Base-by-base conservation (phyloP, 225 moss, liverwort and hornwort genomes). In the Rhytidiadelphus loreus region DNA sequence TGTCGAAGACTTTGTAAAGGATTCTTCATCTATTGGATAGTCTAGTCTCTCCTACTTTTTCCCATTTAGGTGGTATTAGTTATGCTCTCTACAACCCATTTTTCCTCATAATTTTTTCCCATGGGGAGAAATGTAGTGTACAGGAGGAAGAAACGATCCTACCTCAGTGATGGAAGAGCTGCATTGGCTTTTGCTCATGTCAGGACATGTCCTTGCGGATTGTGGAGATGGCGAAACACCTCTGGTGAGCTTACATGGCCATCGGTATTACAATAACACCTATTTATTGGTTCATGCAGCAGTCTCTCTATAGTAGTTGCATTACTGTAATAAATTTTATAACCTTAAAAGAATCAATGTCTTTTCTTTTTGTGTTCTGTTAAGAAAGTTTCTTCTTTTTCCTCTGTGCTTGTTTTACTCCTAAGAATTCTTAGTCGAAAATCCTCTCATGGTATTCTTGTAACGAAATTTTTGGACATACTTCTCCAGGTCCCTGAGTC, bases 141-240 rank as follows among this genome's bases (percentile, higher is more conserved):
- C 83, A 90, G 96, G 95, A 84, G 96, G 95, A 92, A 94, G 96
- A 91, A 94, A 92, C 58, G 96, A 99, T 92, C 96, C 99, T 83
- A 95, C 95, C 35, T 89, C 96, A 70, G 93, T 99, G 84, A 88
- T 96, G 87, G 99, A 99, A 91, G 97, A 99, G 93, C 95, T 99
- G 61, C 95, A 99, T 90, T 99, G 99, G 99, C 94, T 99, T 88
- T 89, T 99, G 80, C 95, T 99, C 57, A 99, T 99, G 96, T 96
- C 99, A 83, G 99, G 99, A 53, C 99, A 99, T 88, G 99, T 99
- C 63, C 93, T 99, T 90, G 99, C 99, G 80, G 99, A 99, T 92
- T 96, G 96, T 87, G 99, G 99, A 60, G 99, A 99, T 92, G 99
- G 99, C 86, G 99, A 99, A 92, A 99, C 99, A 80, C 99, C 97